Base-by-base conservation (phyloP, 768 basidiomycete species). In the Xerocomus spinulosus region DNA sequence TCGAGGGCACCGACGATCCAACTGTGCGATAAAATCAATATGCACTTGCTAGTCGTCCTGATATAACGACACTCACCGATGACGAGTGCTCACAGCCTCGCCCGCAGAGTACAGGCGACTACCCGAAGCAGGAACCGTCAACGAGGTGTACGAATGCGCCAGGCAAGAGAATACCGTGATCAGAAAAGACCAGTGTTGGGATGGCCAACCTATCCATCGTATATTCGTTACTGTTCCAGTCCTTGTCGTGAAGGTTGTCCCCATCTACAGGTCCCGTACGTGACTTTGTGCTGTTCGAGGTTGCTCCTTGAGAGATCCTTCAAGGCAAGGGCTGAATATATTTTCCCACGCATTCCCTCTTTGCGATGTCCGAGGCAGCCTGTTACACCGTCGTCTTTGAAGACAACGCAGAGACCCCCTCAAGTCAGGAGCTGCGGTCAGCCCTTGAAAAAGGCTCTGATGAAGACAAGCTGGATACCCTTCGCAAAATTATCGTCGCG, bases 391-490 rank as follows among this genome's bases (percentile, higher is more conserved):
- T 91, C 52, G 78, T 92, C 39, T 81, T 79, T 33, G 88, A 92
- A 60, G 83, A 83, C 57, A 75, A 69, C 41, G 73, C 78, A 30
- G 90, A 92, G 67, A 76, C 80, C 17, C 90, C 87, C 6, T 82
- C 87, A n/a, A 79, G 80, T 2, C 78, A 85, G 54, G 93, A 97
- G 56, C 78, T 96, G 40, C 79, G 90, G 53, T 75, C 82, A 50
- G 77, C 82, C 29, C 75, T 97, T 42, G 90, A 99, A 72, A 97
- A 96, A 72, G 94, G 95, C 48, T 85, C 90, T 18, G 93, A 97
- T 68, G 95, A 98, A 57, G 84, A 94, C 74, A 97, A 96, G 74
- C 74, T 95, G 59, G 93, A 97, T 74, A 90, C 92, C 63, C 82
- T 97, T 79, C 81, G 92, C 66, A 86, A 83, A 75, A 94, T 98